Percentiles rank a stretch among this genome's conserved stretches.
Conservation (phyloP, 2,329 filamentous ascomycete genomes). For the Cladorrhinum sp. region DNA sequence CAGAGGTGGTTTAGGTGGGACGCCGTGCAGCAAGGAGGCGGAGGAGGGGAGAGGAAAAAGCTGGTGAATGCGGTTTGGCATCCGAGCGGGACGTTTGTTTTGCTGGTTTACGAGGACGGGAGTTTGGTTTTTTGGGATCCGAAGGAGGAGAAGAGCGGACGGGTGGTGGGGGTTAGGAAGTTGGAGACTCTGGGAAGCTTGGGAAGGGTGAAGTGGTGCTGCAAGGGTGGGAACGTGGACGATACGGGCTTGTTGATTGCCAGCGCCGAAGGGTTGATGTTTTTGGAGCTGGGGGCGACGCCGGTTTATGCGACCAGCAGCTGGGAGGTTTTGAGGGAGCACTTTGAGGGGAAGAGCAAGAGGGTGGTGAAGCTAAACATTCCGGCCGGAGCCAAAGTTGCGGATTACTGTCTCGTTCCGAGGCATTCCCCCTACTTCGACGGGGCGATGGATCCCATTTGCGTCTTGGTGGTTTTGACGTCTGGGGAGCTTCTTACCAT, state of each 20-base stretch:
- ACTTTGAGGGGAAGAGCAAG: conserved; percentile 81
- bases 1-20: conserved; percentile 80
- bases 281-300: conserved; percentile 84
- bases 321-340: conserved; percentile 76
- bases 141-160: conserved; percentile 64
- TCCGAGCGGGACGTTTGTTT: conserved; percentile 83
- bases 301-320: conserved; percentile 88
- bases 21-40: conserved; percentile 66
- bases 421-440: conserved; percentile 79
- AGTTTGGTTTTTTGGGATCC: conserved; percentile 93
- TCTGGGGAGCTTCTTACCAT: conserved; percentile 88
- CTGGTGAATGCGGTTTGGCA: conserved; percentile 89
- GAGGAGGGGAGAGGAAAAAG: conserved; percentile 65
- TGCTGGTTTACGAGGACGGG: conserved; percentile 85
- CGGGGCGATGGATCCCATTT: conserved; percentile 87
- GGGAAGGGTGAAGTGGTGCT: conserved; percentile 83
- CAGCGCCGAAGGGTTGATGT: conserved; percentile 83
- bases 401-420: conserved; percentile 80
- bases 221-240: conserved; percentile 79
- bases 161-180: conserved; percentile 78
- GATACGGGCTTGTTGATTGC: conserved; percentile 87
- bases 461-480: conserved; percentile 71
- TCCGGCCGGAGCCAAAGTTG: conserved; percentile 71
- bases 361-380: conserved; percentile 68
- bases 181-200: conserved; percentile 56